Evolutionary conservation across 1,284 basidiomycete genomes (phyloP), one percentile per base, ranked within the genome.

Genomic region (Pseudozyma hubeiensis): DNA sequence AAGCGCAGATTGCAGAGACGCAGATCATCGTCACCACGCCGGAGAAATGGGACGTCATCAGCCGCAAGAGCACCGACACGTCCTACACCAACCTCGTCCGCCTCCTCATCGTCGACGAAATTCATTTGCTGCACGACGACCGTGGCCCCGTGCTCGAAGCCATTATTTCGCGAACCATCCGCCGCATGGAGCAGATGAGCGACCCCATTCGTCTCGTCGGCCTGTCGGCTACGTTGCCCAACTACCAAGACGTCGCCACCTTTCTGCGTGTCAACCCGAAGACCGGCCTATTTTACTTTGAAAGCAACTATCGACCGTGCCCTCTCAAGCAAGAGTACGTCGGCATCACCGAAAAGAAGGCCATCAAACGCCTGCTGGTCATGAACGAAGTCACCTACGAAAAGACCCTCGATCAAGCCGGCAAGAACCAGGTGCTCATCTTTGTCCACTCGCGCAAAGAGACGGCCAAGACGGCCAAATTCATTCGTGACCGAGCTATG

Each of bases 321-420:
- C 93, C 91, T 1, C 90, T 99, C 39, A 94, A 96, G 83, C 95
- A 98, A 79, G 94, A 97, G 81, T 98, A 97, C 85, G 91, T 99
- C 72, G 97, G 97, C 68, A 91, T 99, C 70, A 98, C 96, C 0
- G 97, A 99, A 87, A 98, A 97, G 88, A 99, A 98, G 86, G 97
- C 97, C 0, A 98, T 99, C 88, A 98, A 97, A 85, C 90, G 97
- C 5, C 92, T 96, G 83, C 94, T 98, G 84, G 91, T 98, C 68
- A 96, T 94, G 89, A 99, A 99, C 86, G 95, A 99, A 84, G 95
- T 99, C 43, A 97, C 95, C 85, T 99, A 99, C 87, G 96, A 99
- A 85, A 99, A 99, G 87, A 79, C 81, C 34, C 70, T 82, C 47
- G 81, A 83, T 30, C 82, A 83, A 43, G 80, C 78, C 7, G 80